These are phyloP conservation scores for Helianthus tuberosus DNA, from an alignment of 129 eudicot species.

Conservation along the genomic window DNA sequence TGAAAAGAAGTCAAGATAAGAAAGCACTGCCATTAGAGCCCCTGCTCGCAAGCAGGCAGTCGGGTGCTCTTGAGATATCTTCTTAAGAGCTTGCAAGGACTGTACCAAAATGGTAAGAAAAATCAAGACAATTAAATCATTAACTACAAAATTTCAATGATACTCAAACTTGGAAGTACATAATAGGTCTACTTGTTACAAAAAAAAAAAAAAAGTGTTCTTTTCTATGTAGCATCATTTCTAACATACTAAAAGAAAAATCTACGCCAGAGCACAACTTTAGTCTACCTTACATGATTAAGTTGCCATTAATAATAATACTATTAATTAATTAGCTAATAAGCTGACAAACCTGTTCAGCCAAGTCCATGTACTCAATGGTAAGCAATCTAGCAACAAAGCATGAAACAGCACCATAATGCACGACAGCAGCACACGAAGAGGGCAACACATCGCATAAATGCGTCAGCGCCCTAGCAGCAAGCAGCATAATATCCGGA, in stretches of 20 bases:
- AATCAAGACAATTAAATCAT: conserved; percentile 3
- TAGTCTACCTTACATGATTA: background rate
- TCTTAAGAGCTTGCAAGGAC: conserved; percentile 98
- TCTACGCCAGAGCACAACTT: too few relatives aligned
- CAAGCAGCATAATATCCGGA: conserved; percentile 95
- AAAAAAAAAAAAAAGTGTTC: background rate
- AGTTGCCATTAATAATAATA: background rate
- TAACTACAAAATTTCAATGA: background rate
- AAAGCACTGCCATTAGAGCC: conserved; percentile 93
- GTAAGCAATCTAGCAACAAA: conserved; percentile 91
- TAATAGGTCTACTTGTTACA: background rate
- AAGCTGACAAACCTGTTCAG: conserved; percentile 82
- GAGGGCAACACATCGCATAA: conserved; percentile 91
- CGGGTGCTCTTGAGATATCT: conserved; percentile 97
- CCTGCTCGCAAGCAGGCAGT: conserved; percentile 98
- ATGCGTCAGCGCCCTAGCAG: conserved; percentile 97
- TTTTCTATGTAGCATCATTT: background rate
- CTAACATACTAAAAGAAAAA: background rate
- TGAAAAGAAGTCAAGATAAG: conserved; percentile 92
- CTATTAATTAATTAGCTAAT: background rate
- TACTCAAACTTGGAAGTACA: background rate
- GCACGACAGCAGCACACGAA: conserved; percentile 96
- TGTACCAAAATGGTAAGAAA: conserved; percentile 27
- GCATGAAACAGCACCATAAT: conserved; percentile 91
- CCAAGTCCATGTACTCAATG: conserved; percentile 98